A percentile compares a stretch with the other conserved stretches of the same genome.
These are phyloP conservation scores for Aureobasidium melanogenum DNA, from an alignment of 2,329 filamentous ascomycete genomes.

Conservation along the genomic window DNA sequence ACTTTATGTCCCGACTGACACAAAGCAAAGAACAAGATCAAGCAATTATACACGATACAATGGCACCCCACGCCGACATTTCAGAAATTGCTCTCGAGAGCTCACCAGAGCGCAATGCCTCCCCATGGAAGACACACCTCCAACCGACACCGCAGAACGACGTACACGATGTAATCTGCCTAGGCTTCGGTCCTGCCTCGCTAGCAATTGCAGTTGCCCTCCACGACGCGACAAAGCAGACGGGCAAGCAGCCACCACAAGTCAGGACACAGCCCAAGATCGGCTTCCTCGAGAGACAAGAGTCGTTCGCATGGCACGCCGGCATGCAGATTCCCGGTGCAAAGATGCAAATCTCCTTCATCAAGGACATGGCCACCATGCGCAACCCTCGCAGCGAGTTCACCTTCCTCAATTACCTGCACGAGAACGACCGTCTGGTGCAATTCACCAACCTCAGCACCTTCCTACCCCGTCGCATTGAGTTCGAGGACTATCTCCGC, in stretches of 20 bases:
- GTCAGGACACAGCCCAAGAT: conserved; percentile 52
- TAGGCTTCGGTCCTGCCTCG: conserved; percentile 88
- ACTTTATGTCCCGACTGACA: background rate
- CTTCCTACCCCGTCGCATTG: conserved; percentile 74
- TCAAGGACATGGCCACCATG: conserved; percentile 89
- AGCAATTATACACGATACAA: background rate
- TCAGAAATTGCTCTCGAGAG: conserved; percentile 7
- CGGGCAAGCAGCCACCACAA: conserved; percentile 18
- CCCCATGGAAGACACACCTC: conserved; percentile 31
- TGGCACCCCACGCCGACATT: conserved; percentile 11
- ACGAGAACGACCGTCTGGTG: conserved; percentile 69
- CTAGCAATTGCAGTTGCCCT: conserved; percentile 83
- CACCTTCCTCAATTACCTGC: conserved; percentile 92
- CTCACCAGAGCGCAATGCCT: background rate
- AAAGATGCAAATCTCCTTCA: conserved; percentile 95
- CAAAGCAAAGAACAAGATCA: background rate
- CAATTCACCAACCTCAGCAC: conserved; percentile 87
- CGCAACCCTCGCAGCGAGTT: conserved; percentile 83
- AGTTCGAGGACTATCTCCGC: conserved; percentile 92
- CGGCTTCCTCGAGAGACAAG: conserved; percentile 80
- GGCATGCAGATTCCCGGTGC: conserved; percentile 91
- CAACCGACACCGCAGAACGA: conserved; percentile 50
- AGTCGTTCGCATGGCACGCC: conserved; percentile 80
- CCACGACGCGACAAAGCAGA: conserved; percentile 57
- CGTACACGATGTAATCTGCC: conserved; percentile 76